Conservation (phyloP, 352 stramenopile genomes). For the Phytophthora ohioensis region DNA sequence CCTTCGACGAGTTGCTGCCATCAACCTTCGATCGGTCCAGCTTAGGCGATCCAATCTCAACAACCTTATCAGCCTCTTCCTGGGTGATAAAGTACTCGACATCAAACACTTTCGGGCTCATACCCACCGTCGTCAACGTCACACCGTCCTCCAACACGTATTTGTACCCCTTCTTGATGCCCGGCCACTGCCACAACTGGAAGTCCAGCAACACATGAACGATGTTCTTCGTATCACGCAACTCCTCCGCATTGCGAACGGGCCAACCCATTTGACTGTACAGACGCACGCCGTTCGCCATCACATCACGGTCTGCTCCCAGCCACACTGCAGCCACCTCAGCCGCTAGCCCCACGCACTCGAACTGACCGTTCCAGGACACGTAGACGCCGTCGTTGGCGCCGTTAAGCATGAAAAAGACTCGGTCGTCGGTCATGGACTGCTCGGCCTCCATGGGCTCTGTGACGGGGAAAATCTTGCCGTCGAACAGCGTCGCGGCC, state of each 20-base stretch:
- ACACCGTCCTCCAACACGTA: conserved; percentile 79
- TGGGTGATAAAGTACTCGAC: conserved; percentile 75
- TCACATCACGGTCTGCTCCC: conserved; percentile 70
- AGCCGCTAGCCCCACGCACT: conserved; percentile 57
- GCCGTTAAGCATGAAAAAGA: conserved; percentile 90
- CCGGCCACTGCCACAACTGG: conserved; percentile 87
- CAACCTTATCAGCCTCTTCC: conserved; percentile 64
- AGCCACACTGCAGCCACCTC: conserved; percentile 62
- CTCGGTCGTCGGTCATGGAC: conserved; percentile 45
- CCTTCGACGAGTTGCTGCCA: conserved; percentile 64
- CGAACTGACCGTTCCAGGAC: conserved; percentile 79
- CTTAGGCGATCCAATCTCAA: conserved; percentile 54
- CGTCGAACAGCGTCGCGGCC: conserved; percentile 46
- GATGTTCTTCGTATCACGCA: conserved; percentile 63
- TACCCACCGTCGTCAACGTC: conserved; percentile 71
- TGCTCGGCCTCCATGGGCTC: conserved; percentile 58
- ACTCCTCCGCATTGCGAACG: conserved; percentile 56
- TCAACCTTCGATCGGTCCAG: conserved; percentile 80
- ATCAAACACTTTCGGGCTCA: conserved; percentile 79
- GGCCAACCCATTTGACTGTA: conserved; percentile 77
- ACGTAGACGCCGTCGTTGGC: conserved; percentile 84
- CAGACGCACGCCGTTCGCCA: conserved; percentile 75
- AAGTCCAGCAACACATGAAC: conserved; percentile 86
- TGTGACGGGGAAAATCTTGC: conserved; percentile 53
- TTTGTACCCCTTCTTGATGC: conserved; percentile 80